These are phyloP conservation scores for Agarophyton chilense DNA, from an alignment of 23 red algal species.

Conservation along the genomic window DNA sequence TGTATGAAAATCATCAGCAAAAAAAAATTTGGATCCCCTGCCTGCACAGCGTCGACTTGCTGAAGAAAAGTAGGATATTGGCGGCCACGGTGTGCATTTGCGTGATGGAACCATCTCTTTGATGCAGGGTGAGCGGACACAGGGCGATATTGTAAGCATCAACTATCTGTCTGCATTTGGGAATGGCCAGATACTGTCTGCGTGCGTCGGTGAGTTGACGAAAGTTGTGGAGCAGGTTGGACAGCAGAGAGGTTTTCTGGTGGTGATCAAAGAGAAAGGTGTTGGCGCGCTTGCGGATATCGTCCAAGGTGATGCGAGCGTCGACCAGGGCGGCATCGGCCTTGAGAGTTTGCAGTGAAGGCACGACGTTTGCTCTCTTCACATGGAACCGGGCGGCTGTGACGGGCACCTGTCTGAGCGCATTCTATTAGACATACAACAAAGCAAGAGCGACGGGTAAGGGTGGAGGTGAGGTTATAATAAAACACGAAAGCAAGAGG, in stretches of 20 bases:
- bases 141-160: conserved; percentile 45
- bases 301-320: conserved; percentile 39
- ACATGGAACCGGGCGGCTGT: conserved; percentile 11
- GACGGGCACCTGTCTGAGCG: neutral
- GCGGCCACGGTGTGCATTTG: conserved; percentile 51
- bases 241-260: neutral
- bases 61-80: conserved; percentile 42
- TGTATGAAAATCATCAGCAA: conserved; percentile 36
- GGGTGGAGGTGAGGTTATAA: too few relatives aligned
- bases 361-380: neutral
- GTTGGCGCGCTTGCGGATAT: conserved; percentile 27
- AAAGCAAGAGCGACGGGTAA: too few relatives aligned
- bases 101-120: conserved; percentile 30
- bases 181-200: conserved; percentile 15
- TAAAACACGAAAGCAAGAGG: too few relatives aligned
- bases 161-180: conserved; percentile 45
- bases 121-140: conserved; percentile 21
- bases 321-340: conserved; percentile 21
- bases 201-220: conserved; percentile 14
- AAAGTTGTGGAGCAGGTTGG: conserved; percentile 24
- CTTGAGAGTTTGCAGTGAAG: neutral
- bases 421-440: neutral
- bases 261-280: conserved; percentile 36
- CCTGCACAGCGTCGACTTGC: conserved; percentile 37
- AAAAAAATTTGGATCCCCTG: conserved; percentile 33